These are phyloP conservation scores for Cryomyces minteri DNA, from an alignment of 495 filamentous ascomycete species.

Conservation along the genomic window DNA sequence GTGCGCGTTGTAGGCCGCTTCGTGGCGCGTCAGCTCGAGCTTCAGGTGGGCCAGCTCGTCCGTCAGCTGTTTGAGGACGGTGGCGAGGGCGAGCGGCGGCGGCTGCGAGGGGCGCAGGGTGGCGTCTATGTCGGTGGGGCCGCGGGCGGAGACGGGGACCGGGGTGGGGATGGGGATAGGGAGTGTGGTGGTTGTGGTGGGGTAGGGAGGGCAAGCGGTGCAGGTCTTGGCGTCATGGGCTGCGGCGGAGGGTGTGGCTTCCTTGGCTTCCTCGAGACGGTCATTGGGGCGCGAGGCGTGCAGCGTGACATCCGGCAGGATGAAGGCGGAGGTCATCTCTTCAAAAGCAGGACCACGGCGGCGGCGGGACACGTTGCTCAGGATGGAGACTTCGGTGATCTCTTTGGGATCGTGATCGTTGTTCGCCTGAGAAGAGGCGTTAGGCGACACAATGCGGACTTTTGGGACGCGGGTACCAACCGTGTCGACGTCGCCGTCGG, in stretches of 20 bases:
- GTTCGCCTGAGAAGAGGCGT: background rate
- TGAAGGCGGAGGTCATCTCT: conserved; percentile 72
- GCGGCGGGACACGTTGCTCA: conserved; percentile 18
- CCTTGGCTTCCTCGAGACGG: conserved; percentile 5
- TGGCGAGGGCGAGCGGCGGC: conserved; percentile 58
- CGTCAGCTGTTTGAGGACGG: conserved; percentile 57
- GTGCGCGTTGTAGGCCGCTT: conserved; percentile 42
- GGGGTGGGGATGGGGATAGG: conserved; percentile 44
- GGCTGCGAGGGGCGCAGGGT: conserved; percentile 61
- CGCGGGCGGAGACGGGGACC: conserved; percentile 51
- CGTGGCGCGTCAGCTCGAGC: conserved; percentile 37
- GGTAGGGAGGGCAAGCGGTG: conserved; percentile 40
- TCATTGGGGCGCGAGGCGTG: conserved; percentile 10
- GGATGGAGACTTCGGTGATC: conserved; percentile 8
- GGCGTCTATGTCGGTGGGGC: conserved; percentile 46
- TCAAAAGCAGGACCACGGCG: conserved; percentile 21
- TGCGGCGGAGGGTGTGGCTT: conserved; percentile 18
- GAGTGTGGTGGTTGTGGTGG: conserved; percentile 16
- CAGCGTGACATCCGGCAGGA: conserved; percentile 46
- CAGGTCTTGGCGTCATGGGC: conserved; percentile 52
- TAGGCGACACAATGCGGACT: too few species aligned
- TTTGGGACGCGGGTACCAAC: background rate
- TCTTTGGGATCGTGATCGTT: conserved; percentile 2
- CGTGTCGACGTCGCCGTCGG: background rate
- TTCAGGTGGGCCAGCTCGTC: conserved; percentile 76